A percentile compares a stretch with the other conserved stretches of the same genome.
These are phyloP conservation scores for Paracoccidioides lutzii DNA, from an alignment of 2,329 filamentous ascomycete genomes.

Conservation along the genomic window DNA sequence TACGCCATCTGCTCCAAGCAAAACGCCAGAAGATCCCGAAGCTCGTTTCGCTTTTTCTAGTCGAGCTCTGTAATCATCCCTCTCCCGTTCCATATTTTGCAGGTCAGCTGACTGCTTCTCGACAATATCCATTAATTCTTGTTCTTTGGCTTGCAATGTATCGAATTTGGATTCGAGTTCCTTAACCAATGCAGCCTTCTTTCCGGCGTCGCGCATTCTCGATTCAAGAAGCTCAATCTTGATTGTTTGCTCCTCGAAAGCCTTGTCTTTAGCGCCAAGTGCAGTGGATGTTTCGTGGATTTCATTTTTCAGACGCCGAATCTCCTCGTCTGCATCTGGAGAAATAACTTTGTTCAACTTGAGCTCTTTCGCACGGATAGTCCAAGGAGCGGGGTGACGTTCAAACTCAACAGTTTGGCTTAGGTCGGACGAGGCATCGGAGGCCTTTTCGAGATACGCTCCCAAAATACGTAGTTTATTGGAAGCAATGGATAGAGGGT, in stretches of 20 bases:
- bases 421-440: slow-evolving; percentile 55
- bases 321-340: slow-evolving; percentile 72
- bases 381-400: slow-evolving; percentile 63
- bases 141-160: slow-evolving; percentile 23
- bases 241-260: slow-evolving; percentile 72
- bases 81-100: slow-evolving; percentile 26
- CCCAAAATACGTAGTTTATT: slow-evolving; percentile 54
- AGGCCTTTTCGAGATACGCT: slow-evolving; percentile 55
- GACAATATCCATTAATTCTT: slow-evolving; percentile 21
- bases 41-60: slow-evolving; percentile 32
- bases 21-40: slow-evolving; percentile 26
- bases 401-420: slow-evolving; percentile 70
- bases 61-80: slow-evolving; percentile 29
- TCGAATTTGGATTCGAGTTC: slow-evolving; percentile 32
- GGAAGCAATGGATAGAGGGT: slow-evolving; percentile 57
- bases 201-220: slow-evolving; percentile 68
- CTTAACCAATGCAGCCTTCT: slow-evolving; percentile 49
- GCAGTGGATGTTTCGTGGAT: slow-evolving; percentile 63
- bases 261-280: slow-evolving; percentile 62
- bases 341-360: slow-evolving; percentile 69
- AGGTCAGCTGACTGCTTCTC: slow-evolving; percentile 27
- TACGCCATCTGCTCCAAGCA: slow-evolving; percentile 25
- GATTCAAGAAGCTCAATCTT: slow-evolving; percentile 89
- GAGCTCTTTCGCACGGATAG: slow-evolving; percentile 65
- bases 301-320: slow-evolving; percentile 66